phyloP scores from a whole-genome alignment of 1,139 yeast species.

The Sugiyamaella grinbergsii region DNA sequence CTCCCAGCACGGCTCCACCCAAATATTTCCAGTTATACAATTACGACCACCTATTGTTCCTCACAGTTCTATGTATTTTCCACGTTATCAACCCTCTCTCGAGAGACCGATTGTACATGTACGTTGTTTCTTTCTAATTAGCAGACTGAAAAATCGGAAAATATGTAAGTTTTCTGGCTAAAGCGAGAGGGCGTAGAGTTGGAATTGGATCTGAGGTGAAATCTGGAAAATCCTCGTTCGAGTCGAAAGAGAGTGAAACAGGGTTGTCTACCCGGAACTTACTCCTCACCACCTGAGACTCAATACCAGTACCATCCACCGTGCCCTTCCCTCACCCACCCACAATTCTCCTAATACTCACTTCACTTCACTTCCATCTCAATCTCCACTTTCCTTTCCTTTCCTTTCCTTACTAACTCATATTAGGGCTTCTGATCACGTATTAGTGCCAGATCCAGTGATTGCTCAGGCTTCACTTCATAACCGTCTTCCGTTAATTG shows the following conservation, averaged over 20 bases:
- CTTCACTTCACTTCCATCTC: too few species aligned
- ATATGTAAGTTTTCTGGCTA: constrained; percentile 1
- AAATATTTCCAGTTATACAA: background rate
- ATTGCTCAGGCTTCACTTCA: constrained; percentile 69
- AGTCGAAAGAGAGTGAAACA: too few species aligned
- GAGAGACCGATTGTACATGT: too few species aligned
- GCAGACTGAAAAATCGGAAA: constrained; percentile 5
- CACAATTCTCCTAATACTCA: too few species aligned
- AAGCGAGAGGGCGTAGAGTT: too few species aligned
- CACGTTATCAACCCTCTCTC: background rate
- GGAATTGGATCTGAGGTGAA: too few species aligned
- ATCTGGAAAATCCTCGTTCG: too few species aligned
- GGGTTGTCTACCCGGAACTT: too few species aligned
- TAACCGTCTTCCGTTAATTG: constrained; percentile 60
- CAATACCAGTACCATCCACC: too few species aligned
- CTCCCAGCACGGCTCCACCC: background rate
- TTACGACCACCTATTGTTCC: constrained; percentile 1
- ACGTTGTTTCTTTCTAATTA: background rate
- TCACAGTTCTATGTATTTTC: background rate
- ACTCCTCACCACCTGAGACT: too few species aligned
- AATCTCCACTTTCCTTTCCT: too few species aligned
- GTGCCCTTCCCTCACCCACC: too few species aligned
- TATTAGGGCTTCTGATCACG: constrained; percentile 11
- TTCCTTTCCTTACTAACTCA: background rate
- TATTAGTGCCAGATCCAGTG: constrained; percentile 52